Conservation (phyloP, 2,329 filamentous ascomycete species). For the Penicillium sp. region DNA sequence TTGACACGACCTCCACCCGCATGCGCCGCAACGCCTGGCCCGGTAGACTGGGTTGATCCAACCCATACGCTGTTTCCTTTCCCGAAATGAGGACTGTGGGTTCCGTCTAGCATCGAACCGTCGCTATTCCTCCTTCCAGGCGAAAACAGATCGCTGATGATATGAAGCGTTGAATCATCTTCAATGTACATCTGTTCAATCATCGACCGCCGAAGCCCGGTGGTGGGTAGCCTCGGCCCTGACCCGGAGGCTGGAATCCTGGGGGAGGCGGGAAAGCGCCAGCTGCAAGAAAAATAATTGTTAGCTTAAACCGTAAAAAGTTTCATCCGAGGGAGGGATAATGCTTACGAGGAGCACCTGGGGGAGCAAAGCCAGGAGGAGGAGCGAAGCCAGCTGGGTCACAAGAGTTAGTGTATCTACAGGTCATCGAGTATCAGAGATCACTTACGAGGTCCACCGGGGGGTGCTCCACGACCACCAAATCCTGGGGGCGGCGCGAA, state of each 20-base stretch:
- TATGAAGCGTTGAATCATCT: constrained; percentile 23
- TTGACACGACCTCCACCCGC: constrained; percentile 34
- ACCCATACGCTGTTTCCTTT: constrained; percentile 21
- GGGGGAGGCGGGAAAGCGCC: constrained; percentile 56
- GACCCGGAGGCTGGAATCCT: constrained; percentile 68
- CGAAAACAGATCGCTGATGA: constrained; percentile 21
- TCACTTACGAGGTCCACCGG: constrained; percentile 50
- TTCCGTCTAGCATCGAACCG: constrained; percentile 9
- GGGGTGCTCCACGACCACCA: constrained; percentile 49
- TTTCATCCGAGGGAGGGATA: constrained; percentile 9
- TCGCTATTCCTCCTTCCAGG: constrained; percentile 13
- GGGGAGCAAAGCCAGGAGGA: constrained; percentile 46
- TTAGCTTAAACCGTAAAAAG: constrained; percentile 31
- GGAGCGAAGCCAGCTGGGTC: constrained; percentile 45
- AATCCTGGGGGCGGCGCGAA: constrained; percentile 51
- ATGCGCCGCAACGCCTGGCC: constrained; percentile 43
- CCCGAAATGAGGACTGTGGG: constrained; percentile 12
- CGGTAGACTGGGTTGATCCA: constrained; percentile 31
- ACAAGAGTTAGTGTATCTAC: constrained; percentile 15
- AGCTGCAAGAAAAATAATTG: constrained; percentile 36
- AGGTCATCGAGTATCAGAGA: constrained; percentile 8
- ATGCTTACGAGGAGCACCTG: constrained; percentile 45
- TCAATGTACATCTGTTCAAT: constrained; percentile 21
- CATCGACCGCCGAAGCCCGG: constrained; percentile 47
- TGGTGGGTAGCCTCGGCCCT: constrained; percentile 50